A percentile compares a stretch with the other conserved stretches of the same genome.
Evolutionary conservation across 306 rosid genomes (phyloP).

Genomic region (Sicyos edulis): DNA sequence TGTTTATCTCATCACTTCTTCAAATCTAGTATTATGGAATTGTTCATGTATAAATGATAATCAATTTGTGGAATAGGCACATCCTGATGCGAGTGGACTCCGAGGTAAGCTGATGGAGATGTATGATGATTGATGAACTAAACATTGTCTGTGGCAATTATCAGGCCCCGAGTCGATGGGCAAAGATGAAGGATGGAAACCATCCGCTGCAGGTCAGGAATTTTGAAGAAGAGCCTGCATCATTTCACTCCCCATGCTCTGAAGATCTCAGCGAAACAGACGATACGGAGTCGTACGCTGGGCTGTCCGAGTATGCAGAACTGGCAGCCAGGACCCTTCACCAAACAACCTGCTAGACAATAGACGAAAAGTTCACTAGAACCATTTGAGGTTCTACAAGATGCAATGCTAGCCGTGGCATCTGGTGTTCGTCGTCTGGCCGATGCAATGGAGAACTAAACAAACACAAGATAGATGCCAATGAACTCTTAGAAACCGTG

Average conservation of each 20-base stretch:
- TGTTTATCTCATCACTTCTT: constrained; percentile 12
- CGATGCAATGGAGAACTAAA: constrained; percentile 63
- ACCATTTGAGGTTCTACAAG: constrained; percentile 54
- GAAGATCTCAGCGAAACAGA: constrained; percentile 55
- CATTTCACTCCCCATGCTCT: constrained; percentile 55
- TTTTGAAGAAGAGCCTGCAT: constrained; percentile 43
- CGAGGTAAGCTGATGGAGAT: constrained; percentile 64
- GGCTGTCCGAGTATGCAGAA: constrained; percentile 49
- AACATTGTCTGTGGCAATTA: constrained; percentile 79
- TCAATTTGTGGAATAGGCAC: constrained; percentile 28
- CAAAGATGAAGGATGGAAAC: constrained; percentile 50
- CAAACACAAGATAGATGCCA: constrained; percentile 42
- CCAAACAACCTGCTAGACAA: constrained; percentile 40
- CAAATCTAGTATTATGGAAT: neutral
- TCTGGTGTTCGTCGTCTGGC: constrained; percentile 56
- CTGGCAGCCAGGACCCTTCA: constrained; percentile 49
- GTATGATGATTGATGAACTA: constrained; percentile 69
- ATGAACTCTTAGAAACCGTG: constrained; percentile 59
- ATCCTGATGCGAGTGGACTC: too few relatives aligned
- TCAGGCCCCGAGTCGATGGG: constrained; percentile 63
- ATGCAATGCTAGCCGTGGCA: constrained; percentile 59
- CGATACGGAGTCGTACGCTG: constrained; percentile 38
- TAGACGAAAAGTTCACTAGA: constrained; percentile 49
- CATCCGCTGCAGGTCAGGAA: constrained; percentile 40
- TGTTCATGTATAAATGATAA: constrained; percentile 21